Evolutionary conservation across 306 rosid genomes (phyloP), one percentile per base, ranked within the genome.

Genomic region (Comarum palustre): DNA sequence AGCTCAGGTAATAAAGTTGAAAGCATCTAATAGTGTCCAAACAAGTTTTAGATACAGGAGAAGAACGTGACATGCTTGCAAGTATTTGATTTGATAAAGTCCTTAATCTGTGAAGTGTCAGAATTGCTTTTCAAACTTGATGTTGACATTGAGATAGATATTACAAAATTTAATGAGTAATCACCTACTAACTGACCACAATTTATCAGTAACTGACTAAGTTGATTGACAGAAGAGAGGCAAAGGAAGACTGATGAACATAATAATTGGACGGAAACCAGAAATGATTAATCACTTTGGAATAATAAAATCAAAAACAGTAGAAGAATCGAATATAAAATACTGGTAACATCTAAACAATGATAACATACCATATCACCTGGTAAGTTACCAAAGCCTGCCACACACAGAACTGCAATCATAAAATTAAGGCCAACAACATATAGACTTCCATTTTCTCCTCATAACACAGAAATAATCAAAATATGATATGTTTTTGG

Each of bases 311-410:
- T 62, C 46, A 36, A 51, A 10, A 73, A 43, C 45, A 31, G 48
- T 6, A 68, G 34, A 68, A 71, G 36, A 48, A 29, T 50, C 24
- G 71, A 79, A 29, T 60, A 60, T 9, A 1, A 59, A 13, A 29
- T 29, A 59, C 13, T 29, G 6, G 1, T 14, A 60, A 43, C 72
- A 69, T 69, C 74, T 66, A 77, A 22, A 42, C 17, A 52, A 54
- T 45, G 60, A 48, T 75, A 58, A 78, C 90, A 75, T 91, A 93
- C 98, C 98, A 93, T 87, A 72, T 91, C 89, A 75, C 98, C 97
- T 45, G 98, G 98, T 46, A 93, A 87, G 82, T 93, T 93, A 60
- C 98, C 98, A 41, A 93, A 93, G 66, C 98, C 98, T 41, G 97
- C 97, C 86, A 93, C 78, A 83, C 97, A 90, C 58, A 93, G 77